These are phyloP conservation scores for Dictyostelium gargantuum DNA, from an alignment of 208 protist species.

Conservation along the genomic window DNA sequence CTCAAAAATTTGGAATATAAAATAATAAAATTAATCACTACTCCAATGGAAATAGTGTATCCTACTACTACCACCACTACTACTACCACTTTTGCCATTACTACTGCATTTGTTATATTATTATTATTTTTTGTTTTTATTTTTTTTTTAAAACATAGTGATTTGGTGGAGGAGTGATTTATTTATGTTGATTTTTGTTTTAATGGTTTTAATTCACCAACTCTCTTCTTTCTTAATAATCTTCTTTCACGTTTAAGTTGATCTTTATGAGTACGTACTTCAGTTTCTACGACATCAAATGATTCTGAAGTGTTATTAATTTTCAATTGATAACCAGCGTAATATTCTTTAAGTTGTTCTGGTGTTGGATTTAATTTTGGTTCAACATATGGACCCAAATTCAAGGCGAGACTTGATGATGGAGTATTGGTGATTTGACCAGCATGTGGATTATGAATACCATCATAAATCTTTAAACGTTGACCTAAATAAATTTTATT, in stretches of 20 bases:
- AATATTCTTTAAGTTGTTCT: conserved; percentile 10
- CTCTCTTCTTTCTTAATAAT: conserved; percentile 49
- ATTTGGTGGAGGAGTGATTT: neutral
- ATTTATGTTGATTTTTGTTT: neutral
- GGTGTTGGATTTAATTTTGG: neutral
- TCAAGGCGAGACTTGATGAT: neutral
- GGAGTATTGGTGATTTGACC: conserved; percentile 10
- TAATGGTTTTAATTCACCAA: conserved; percentile 17
- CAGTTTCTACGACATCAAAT: conserved; percentile 10
- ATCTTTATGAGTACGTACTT: conserved; percentile 35
- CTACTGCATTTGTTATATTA: too few relatives aligned
- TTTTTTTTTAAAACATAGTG: too few relatives aligned
- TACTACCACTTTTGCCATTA: too few relatives aligned
- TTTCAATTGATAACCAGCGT: conserved; percentile 43
- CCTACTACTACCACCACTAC: too few relatives aligned
- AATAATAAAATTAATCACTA: neutral
- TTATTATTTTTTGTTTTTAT: neutral
- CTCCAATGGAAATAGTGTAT: too few relatives aligned
- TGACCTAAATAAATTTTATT: conserved; percentile 35
- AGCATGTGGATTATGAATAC: conserved; percentile 3
- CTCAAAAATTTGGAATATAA: conserved; percentile 33
- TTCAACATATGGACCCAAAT: conserved; percentile 11
- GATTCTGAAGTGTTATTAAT: neutral
- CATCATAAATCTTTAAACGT: conserved; percentile 31
- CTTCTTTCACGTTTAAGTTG: conserved; percentile 44